These are phyloP conservation scores for Colletotrichum shisoi DNA, from an alignment of 2,329 filamentous ascomycete genomes.

Conservation along the genomic window DNA sequence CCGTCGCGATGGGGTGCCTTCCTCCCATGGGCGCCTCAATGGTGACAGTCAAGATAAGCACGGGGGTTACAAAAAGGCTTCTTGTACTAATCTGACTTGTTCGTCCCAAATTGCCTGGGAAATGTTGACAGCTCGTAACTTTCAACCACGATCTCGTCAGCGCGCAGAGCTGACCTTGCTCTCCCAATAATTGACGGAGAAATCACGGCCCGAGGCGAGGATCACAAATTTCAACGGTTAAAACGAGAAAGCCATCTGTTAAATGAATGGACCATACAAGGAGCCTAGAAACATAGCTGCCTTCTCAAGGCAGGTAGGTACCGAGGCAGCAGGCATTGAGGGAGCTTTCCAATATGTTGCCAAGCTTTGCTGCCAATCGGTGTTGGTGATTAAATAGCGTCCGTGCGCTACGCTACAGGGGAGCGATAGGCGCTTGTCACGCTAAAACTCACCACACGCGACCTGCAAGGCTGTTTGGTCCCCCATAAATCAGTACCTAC, in stretches of 20 bases:
- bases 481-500: constrained; percentile 8
- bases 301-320: no score
- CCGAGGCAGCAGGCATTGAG: neutral
- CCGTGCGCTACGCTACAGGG: constrained; percentile 3
- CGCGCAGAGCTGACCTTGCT: no score
- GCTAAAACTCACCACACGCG: constrained; percentile 30
- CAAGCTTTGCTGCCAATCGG: neutral
- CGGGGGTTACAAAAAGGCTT: no score
- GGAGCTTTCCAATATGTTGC: no score
- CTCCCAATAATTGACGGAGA: neutral
- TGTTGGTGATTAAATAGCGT: neutral
- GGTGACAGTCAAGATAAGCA: no score
- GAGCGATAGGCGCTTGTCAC: constrained; percentile 18
- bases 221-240: neutral
- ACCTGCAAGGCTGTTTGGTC: constrained; percentile 26
- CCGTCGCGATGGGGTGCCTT: no score
- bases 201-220: no score
- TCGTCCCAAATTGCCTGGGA: no score
- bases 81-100: no score
- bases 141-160: no score
- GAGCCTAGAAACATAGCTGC: neutral
- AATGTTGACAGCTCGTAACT: no score
- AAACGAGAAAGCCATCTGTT: neutral
- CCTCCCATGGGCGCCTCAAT: no score
- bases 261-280: neutral